Percentiles rank a stretch among this genome's conserved stretches.
Conservation (phyloP, 768 basidiomycete genomes). For the Mycena latifolia region DNA sequence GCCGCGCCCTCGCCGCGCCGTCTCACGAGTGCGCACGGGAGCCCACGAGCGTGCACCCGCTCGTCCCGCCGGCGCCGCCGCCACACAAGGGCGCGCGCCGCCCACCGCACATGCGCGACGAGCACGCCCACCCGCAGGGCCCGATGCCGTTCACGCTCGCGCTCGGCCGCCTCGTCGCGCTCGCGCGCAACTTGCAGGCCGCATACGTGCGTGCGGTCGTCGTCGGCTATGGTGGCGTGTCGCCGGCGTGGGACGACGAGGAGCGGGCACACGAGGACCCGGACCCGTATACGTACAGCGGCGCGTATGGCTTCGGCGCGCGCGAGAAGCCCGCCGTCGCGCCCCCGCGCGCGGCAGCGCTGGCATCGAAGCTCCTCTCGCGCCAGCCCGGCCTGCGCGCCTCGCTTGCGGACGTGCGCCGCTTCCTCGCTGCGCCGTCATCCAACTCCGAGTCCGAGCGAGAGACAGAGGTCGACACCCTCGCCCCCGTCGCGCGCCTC, state of each 20-base stretch:
- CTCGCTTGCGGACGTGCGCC: slow-evolving; percentile 1
- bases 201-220: slow-evolving; percentile 35
- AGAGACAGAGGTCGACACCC: background rate
- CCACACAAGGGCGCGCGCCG: background rate
- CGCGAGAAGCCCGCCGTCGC: background rate
- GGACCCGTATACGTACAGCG: background rate
- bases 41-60: slow-evolving; percentile 1
- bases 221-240: slow-evolving; percentile 31
- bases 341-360: slow-evolving; percentile 18
- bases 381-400: slow-evolving; percentile 11
- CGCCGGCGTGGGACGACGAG: slow-evolving; percentile 6
- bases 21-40: no score
- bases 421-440: background rate
- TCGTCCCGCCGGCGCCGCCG: slow-evolving; percentile 2
- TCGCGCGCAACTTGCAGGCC: slow-evolving; percentile 32
- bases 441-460: no score
- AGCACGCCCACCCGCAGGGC: no score
- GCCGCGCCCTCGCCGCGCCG: background rate
- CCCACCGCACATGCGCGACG: background rate
- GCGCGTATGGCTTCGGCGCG: background rate
- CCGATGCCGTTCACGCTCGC: background rate
- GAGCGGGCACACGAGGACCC: background rate
- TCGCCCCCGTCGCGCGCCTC: slow-evolving; percentile 28
- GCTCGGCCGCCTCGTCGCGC: slow-evolving; percentile 25
- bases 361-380: background rate